phyloP scores from a whole-genome alignment of 768 basidiomycete species.

The Lactarius evosmus region DNA sequence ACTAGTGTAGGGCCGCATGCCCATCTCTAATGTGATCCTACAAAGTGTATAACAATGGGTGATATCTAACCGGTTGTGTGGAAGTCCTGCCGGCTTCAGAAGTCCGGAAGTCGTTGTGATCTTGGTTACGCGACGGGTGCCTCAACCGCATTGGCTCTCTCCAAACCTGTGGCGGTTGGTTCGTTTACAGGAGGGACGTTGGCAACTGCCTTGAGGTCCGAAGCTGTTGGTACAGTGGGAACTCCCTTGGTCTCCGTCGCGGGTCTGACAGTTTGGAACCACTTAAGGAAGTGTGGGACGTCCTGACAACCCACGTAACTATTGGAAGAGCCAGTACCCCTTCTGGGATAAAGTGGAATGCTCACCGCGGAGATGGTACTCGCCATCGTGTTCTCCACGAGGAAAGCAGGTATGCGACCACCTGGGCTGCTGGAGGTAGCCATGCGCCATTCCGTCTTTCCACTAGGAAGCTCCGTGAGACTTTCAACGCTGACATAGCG shows the following conservation, averaged over 20 bases:
- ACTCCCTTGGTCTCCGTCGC: constrained; percentile 4
- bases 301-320: constrained; percentile 45
- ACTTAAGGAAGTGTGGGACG: constrained; percentile 67
- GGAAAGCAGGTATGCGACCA: constrained; percentile 61
- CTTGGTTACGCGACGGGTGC: background rate
- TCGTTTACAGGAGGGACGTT: background rate
- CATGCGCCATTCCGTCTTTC: constrained; percentile 75
- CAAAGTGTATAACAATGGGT: background rate
- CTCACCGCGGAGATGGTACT: constrained; percentile 61
- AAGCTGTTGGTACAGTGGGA: background rate
- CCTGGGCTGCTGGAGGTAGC: constrained; percentile 72
- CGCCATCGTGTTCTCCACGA: constrained; percentile 59
- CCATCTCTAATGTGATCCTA: background rate
- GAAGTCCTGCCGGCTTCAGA: background rate
- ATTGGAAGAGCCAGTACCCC: background rate
- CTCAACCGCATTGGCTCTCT: background rate
- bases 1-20: constrained; percentile 48
- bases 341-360: background rate
- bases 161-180: background rate
- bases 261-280: constrained; percentile 47
- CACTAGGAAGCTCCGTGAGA: constrained; percentile 57
- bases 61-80: background rate
- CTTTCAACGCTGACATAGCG: constrained; percentile 70
- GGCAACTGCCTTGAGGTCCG: background rate
- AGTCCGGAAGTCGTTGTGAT: background rate